Percentiles rank a stretch among this genome's conserved stretches.
Conservation (phyloP, 768 basidiomycete genomes). For the Tulasnella sp. region DNA sequence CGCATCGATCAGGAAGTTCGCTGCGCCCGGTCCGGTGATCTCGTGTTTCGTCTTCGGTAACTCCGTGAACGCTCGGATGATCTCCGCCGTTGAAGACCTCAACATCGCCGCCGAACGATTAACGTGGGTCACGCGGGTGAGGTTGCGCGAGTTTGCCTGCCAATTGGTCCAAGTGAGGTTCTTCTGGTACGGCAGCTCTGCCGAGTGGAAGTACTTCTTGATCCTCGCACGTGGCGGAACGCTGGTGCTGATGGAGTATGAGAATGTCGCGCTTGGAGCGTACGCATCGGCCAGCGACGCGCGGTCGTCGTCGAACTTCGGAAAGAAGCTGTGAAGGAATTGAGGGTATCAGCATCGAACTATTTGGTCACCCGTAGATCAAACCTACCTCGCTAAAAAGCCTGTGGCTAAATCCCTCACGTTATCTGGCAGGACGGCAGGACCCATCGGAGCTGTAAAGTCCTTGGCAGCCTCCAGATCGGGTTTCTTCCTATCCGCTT, state of each 20-base stretch:
- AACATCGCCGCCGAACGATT: constrained; percentile 34
- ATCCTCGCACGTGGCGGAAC: constrained; percentile 70
- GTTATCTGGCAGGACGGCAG: constrained; percentile 34
- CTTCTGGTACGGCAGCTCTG: constrained; percentile 67
- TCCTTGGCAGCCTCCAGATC: constrained; percentile 48
- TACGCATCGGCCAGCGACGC: constrained; percentile 59
- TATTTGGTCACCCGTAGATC: not conserved
- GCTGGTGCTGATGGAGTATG: constrained; percentile 72
- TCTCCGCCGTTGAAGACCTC: constrained; percentile 57
- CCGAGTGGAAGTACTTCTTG: constrained; percentile 50
- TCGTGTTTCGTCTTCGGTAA: constrained; percentile 80
- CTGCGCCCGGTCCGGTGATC: constrained; percentile 51
- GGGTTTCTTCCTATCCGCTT: constrained; percentile 14
- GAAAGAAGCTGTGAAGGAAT: constrained; percentile 54
- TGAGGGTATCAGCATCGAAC: not conserved
- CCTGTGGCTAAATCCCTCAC: constrained; percentile 55
- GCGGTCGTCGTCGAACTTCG: constrained; percentile 69
- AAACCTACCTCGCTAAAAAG: constrained; percentile 64
- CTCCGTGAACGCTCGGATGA: constrained; percentile 44
- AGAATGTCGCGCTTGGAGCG: constrained; percentile 80
- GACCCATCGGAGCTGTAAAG: constrained; percentile 64
- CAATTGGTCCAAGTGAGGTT: constrained; percentile 71
- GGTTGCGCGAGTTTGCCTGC: constrained; percentile 65
- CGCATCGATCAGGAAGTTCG: constrained; percentile 80
- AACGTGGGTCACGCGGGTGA: constrained; percentile 34